Percentiles rank a stretch among this genome's conserved stretches.
Evolutionary conservation across 2,329 filamentous ascomycete species (phyloP).

Genomic region (Talaromyces sp.): DNA sequence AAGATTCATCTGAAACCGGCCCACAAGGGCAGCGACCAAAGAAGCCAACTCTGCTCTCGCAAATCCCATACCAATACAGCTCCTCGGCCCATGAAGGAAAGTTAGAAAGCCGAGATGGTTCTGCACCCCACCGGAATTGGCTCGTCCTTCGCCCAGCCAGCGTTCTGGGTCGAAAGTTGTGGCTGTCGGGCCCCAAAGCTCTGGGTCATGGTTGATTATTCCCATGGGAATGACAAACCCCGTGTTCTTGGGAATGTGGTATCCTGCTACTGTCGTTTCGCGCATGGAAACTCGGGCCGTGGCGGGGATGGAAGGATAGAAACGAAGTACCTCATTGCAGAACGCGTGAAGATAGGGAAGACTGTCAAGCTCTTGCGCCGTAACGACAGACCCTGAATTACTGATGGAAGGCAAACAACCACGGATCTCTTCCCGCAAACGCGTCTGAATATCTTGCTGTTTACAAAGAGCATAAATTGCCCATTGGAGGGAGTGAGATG

Average conservation of each 20-base stretch:
- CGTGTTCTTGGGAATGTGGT: slow-evolving; percentile 68
- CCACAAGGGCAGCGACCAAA: slow-evolving; percentile 71
- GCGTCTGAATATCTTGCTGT: slow-evolving; percentile 62
- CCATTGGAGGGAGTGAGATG: slow-evolving; percentile 72
- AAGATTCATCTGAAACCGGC: slow-evolving; percentile 65
- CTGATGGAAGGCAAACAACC: slow-evolving; percentile 44
- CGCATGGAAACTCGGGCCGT: slow-evolving; percentile 63
- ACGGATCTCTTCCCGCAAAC: slow-evolving; percentile 66
- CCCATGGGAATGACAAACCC: slow-evolving; percentile 51
- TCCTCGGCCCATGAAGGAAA: slow-evolving; percentile 60
- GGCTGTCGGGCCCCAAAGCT: slow-evolving; percentile 74
- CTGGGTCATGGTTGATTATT: slow-evolving; percentile 57
- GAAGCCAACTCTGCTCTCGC: slow-evolving; percentile 82
- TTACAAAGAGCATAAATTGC: slow-evolving; percentile 65
- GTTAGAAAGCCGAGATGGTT: slow-evolving; percentile 15
- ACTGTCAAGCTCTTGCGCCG: slow-evolving; percentile 59
- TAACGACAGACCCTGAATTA: slow-evolving; percentile 53
- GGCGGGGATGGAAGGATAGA: slow-evolving; percentile 66
- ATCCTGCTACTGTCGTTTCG: slow-evolving; percentile 63
- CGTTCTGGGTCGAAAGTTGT: slow-evolving; percentile 72
- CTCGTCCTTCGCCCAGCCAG: slow-evolving; percentile 53
- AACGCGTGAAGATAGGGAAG: slow-evolving; percentile 79
- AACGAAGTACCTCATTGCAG: slow-evolving; percentile 71
- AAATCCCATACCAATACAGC: slow-evolving; percentile 79
- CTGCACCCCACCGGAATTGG: slow-evolving; percentile 62